phyloP scores from a whole-genome alignment of 1,284 basidiomycete genomes.

The Gomphus bonarii region DNA sequence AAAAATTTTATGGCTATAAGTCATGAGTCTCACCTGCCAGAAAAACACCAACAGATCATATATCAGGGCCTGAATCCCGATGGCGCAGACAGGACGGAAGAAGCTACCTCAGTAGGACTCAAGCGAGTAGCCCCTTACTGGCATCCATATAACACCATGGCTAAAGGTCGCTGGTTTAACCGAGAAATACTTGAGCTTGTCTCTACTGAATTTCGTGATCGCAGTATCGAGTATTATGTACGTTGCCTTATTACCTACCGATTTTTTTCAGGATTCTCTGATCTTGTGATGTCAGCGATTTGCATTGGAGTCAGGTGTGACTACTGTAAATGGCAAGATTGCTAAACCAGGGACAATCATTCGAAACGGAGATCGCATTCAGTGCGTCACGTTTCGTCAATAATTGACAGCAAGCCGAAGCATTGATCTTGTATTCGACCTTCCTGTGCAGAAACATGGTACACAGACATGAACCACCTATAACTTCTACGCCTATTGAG shows the following conservation, averaged over 20 bases:
- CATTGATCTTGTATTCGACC: background rate
- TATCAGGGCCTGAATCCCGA: background rate
- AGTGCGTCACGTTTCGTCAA: slow-evolving; percentile 39
- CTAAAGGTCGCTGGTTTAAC: slow-evolving; percentile 84
- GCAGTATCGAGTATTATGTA: slow-evolving; percentile 89
- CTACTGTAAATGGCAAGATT: slow-evolving; percentile 81
- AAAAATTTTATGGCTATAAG: background rate
- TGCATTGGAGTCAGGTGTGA: slow-evolving; percentile 89
- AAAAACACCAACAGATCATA: background rate
- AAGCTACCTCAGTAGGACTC: slow-evolving; percentile 29
- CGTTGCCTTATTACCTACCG: slow-evolving; percentile 23
- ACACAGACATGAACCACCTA: slow-evolving; percentile 93
- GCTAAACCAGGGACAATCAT: slow-evolving; percentile 77
- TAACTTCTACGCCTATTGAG: slow-evolving; percentile 79
- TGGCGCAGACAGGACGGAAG: background rate
- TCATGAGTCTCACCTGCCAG: background rate
- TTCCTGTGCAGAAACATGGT: slow-evolving; percentile 69
- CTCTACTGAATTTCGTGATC: slow-evolving; percentile 83
- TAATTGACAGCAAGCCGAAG: background rate
- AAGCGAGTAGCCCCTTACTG: slow-evolving; percentile 71
- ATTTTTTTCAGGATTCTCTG: background rate
- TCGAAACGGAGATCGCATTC: slow-evolving; percentile 82
- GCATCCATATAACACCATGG: slow-evolving; percentile 84
- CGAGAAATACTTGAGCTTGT: slow-evolving; percentile 80
- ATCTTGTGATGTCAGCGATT: slow-evolving; percentile 49